These are phyloP conservation scores for Neopestalotiopsis sp. DNA, from an alignment of 2,329 filamentous ascomycete species.

Conservation along the genomic window DNA sequence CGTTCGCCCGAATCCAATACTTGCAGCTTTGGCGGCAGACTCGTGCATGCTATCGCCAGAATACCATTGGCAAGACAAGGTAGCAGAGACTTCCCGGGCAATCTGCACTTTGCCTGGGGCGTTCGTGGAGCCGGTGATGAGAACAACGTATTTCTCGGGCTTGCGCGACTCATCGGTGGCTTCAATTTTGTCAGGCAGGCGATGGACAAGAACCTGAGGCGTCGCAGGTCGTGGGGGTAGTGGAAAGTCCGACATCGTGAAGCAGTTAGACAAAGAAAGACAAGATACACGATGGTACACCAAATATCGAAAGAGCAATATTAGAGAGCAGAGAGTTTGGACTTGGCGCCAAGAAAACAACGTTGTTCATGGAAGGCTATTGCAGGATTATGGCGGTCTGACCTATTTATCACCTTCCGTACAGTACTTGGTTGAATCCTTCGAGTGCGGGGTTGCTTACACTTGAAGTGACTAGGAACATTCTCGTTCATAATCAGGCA, in stretches of 20 bases:
- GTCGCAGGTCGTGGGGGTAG: slow-evolving; percentile 27
- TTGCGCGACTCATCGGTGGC: slow-evolving; percentile 6
- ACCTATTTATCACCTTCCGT: not conserved
- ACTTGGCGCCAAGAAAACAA: not conserved
- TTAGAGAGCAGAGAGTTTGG: no score
- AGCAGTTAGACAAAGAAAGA: not conserved
- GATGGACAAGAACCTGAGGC: slow-evolving; percentile 32
- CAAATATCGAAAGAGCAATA: not conserved
- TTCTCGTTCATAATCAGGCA: not conserved
- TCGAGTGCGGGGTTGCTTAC: not conserved
- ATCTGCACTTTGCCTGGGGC: slow-evolving; percentile 37
- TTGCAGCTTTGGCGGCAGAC: slow-evolving; percentile 35
- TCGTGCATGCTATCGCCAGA: slow-evolving; percentile 38
- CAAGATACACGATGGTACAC: not conserved
- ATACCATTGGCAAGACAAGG: slow-evolving; percentile 33
- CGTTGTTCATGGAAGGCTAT: not conserved
- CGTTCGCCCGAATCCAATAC: slow-evolving; percentile 22
- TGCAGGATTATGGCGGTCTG: not conserved
- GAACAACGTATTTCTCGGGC: slow-evolving; percentile 34
- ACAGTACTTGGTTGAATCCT: not conserved
- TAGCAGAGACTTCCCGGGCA: slow-evolving; percentile 30
- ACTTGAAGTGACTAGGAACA: not conserved
- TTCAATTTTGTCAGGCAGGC: slow-evolving; percentile 31
- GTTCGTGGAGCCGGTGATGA: slow-evolving; percentile 32
- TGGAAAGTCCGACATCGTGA: slow-evolving; percentile 6